These are phyloP conservation scores for Talaromyces sp. DNA, from an alignment of 2,329 filamentous ascomycete species.

Conservation along the genomic window DNA sequence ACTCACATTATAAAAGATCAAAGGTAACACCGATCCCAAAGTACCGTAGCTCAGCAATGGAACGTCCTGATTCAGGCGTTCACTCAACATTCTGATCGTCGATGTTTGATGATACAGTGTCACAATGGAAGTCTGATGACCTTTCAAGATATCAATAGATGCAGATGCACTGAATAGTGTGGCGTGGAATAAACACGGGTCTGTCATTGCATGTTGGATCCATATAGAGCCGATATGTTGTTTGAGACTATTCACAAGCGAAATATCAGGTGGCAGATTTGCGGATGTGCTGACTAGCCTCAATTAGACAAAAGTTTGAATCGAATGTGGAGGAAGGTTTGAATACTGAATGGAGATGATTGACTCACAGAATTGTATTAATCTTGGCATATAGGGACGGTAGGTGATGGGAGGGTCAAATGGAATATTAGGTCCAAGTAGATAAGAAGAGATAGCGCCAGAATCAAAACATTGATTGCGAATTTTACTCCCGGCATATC, in stretches of 20 bases:
- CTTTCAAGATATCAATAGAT: background rate
- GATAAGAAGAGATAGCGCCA: background rate
- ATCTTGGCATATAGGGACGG: background rate
- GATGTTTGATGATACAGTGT: constrained; percentile 1
- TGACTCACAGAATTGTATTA: background rate
- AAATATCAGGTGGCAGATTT: background rate
- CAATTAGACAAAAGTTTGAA: background rate
- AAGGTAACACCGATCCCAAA: background rate
- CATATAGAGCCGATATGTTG: background rate
- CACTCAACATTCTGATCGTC: background rate
- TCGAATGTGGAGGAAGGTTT: too few species aligned
- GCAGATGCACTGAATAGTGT: background rate
- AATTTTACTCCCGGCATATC: background rate
- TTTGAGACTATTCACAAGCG: background rate
- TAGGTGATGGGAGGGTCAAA: background rate
- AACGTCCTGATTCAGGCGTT: background rate
- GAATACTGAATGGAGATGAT: background rate
- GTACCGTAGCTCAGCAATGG: background rate
- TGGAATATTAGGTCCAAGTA: background rate
- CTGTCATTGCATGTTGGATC: background rate
- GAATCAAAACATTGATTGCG: background rate
- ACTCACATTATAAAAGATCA: background rate
- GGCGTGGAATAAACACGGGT: background rate
- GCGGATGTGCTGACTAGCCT: background rate
- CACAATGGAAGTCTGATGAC: background rate